Evolutionary conservation across 441 rosid genomes (phyloP), one percentile per base, ranked within the genome.

Genomic region (Metrosideros polymorpha): DNA sequence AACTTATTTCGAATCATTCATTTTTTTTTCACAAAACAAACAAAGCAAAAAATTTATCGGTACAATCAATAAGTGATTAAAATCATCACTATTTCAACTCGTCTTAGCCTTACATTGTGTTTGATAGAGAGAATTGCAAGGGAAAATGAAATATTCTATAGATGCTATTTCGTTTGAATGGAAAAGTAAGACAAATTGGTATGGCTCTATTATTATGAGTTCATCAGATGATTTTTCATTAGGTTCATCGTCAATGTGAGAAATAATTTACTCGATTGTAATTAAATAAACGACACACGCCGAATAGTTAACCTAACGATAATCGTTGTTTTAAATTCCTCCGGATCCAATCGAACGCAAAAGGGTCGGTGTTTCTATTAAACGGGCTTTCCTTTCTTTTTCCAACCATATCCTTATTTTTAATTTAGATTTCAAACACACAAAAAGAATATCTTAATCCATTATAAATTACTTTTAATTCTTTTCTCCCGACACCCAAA

Each of bases 1-100:
- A 50, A 6, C 6, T 5, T n/a, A n/a, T 4, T 55, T 55, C n/a
- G 4, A 55, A 22, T 4, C 25, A 55, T 5, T 55, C 3, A 24
- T 55, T 4, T 55, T 55, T 14, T 6, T 15, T 15, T 0, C 39
- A 0, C 3, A 0, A 59, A 29, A 2, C 6, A 50, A 50, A 50
- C 18, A 6, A 6, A 50, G 14, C 3, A 14, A 14, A 50, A 6
- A 50, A 50, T 50, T 50, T 50, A 50, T 14, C 0, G 0, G 0
- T 2, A 15, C 29, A 29, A 1, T 29, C 3, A 0, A 9, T 1
- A 0, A 54, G 22, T 0, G 1, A 59, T 59, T 29, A 59, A 59
- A 59, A 3, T 29, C 35, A 29, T 29, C 10, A 29, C 39, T 29
- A 29, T 59, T 59, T 22, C 9, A 59, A 14, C 10, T 29, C 19